These are phyloP conservation scores for Diplocarpon mali DNA, from an alignment of 2,329 filamentous ascomycete species.

Conservation along the genomic window DNA sequence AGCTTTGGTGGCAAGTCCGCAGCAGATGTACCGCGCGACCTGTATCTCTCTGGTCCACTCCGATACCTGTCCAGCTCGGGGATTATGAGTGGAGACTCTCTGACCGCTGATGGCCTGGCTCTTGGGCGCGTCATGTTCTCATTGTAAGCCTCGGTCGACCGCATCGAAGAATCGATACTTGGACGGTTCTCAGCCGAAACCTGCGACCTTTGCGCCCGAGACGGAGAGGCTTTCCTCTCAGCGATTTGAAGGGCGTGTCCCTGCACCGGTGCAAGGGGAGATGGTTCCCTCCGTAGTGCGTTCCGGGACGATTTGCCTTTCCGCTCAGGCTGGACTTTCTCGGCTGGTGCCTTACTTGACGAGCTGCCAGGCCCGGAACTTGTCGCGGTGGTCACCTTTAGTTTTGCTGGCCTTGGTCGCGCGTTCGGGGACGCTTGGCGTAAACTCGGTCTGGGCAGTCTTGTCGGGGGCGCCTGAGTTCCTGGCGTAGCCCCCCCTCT, in stretches of 20 bases:
- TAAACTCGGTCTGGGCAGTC: constrained; percentile 17
- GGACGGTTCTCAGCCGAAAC: constrained; percentile 12
- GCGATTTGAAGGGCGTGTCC: constrained; percentile 12
- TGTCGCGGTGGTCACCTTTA: constrained; percentile 12
- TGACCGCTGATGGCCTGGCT: constrained; percentile 12
- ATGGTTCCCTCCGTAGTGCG: constrained; percentile 39
- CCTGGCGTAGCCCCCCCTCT: constrained; percentile 10
- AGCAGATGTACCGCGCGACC: constrained; percentile 26
- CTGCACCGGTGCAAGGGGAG: constrained; percentile 33
- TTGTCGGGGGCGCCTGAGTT: constrained; percentile 13
- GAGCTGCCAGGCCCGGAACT: constrained; percentile 20
- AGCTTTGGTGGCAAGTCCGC: constrained; percentile 44
- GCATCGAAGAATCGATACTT: constrained; percentile 17
- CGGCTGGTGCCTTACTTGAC: constrained; percentile 7
- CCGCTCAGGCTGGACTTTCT: constrained; percentile 11
- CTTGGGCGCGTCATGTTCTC: constrained; percentile 31
- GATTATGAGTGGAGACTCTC: constrained; percentile 31
- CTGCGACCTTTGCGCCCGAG: constrained; percentile 13
- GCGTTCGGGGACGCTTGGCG: constrained; percentile 15
- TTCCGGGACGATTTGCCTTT: constrained; percentile 30
- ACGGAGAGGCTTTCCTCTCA: constrained; percentile 16
- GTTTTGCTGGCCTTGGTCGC: constrained; percentile 14
- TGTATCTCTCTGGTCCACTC: constrained; percentile 32
- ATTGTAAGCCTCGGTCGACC: constrained; percentile 27
- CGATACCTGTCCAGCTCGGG: constrained; percentile 54